These are phyloP conservation scores for Wickerhamiella galacta DNA, from an alignment of 805 yeast species.

Conservation along the genomic window DNA sequence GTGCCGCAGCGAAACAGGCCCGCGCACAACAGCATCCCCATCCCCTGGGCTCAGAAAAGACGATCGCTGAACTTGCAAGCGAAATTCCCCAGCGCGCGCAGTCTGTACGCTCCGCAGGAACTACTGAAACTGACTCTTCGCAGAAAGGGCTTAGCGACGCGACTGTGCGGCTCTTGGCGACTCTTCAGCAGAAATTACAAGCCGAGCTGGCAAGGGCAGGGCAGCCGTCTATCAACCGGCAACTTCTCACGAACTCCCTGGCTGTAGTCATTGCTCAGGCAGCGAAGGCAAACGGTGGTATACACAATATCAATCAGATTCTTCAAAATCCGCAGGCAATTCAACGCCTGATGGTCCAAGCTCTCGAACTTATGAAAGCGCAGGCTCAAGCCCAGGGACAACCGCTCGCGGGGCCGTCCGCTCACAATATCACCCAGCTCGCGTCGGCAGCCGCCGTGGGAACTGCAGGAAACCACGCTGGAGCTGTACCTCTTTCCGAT, in stretches of 20 bases:
- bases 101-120: background rate
- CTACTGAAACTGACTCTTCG: background rate
- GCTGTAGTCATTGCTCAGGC: conserved; percentile 88
- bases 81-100: conserved; percentile 15
- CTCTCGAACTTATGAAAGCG: conserved; percentile 8
- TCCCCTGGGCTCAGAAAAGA: conserved; percentile 12
- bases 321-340: conserved; percentile 9
- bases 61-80: conserved; percentile 21
- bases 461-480: too few relatives aligned
- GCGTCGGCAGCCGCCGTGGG: too few relatives aligned
- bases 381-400: conserved; percentile 1
- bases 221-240: conserved; percentile 51
- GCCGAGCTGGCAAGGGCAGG: conserved; percentile 67
- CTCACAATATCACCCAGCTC: too few relatives aligned
- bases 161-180: conserved; percentile 58
- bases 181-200: conserved; percentile 73
- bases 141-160: conserved; percentile 30
- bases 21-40: conserved; percentile 11
- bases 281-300: conserved; percentile 43
- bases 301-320: conserved; percentile 11
- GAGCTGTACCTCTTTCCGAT: too few relatives aligned
- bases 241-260: conserved; percentile 71
- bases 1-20: conserved; percentile 21
- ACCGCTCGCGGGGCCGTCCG: conserved; percentile 3
- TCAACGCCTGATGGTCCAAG: conserved; percentile 8